These are phyloP conservation scores for Fistulifera solaris DNA, from an alignment of 108 stramenopile genomes.

Conservation along the genomic window DNA sequence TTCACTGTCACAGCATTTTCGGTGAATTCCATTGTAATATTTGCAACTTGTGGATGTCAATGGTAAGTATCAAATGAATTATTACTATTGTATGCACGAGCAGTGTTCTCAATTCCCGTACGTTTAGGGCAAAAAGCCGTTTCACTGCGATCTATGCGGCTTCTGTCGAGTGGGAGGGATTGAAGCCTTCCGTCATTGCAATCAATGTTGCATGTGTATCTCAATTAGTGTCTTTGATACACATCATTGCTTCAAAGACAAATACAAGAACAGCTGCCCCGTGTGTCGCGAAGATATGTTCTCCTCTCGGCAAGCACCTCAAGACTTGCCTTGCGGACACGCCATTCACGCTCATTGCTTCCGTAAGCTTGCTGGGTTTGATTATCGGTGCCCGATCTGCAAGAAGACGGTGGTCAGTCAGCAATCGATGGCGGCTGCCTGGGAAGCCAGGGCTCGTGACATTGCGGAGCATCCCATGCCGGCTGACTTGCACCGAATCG, in stretches of 20 bases:
- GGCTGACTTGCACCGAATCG: conserved; percentile 55
- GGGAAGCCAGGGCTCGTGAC: conserved; percentile 73
- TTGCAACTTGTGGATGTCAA: conserved; percentile 86
- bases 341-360: conserved; percentile 85
- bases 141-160: conserved; percentile 76
- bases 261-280: conserved; percentile 85
- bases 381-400: conserved; percentile 84
- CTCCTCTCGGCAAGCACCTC: conserved; percentile 63
- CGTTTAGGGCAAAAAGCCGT: conserved; percentile 61
- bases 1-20: conserved; percentile 68
- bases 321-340: conserved; percentile 83
- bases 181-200: conserved; percentile 79
- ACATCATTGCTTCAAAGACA: conserved; percentile 80
- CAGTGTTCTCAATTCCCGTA: too few species aligned
- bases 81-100: not conserved
- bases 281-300: conserved; percentile 86
- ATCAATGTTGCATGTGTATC: conserved; percentile 87
- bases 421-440: conserved; percentile 65
- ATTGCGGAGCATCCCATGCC: conserved; percentile 87
- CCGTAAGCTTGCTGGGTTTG: conserved; percentile 77
- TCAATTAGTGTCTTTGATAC: conserved; percentile 58
- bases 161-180: conserved; percentile 84
- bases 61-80: conserved; percentile 15
- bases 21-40: conserved; percentile 80
- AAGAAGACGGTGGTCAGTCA: conserved; percentile 77